Evolutionary conservation across 2,329 filamentous ascomycete species (phyloP).

Genomic region (Graphilbum ipis-grandicollis): DNA sequence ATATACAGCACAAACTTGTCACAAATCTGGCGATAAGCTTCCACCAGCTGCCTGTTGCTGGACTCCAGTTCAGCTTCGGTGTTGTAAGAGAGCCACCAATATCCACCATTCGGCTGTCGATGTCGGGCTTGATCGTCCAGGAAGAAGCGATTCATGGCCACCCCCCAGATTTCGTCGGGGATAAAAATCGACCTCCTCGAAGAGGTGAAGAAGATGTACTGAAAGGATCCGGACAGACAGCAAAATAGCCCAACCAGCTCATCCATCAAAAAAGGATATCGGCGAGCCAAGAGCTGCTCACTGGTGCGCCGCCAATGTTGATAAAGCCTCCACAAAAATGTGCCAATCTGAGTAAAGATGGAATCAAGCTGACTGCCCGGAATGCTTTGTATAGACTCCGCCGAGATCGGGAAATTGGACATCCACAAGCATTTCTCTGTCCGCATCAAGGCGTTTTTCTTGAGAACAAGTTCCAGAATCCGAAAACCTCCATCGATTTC

Average conservation of each 20-base stretch:
- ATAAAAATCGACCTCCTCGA: slow-evolving; percentile 12
- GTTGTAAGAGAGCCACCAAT: neutral
- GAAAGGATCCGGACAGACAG: slow-evolving; percentile 14
- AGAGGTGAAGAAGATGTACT: slow-evolving; percentile 15
- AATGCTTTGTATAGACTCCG: slow-evolving; percentile 1
- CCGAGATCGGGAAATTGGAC: slow-evolving; percentile 17
- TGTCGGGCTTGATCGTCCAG: slow-evolving; percentile 8
- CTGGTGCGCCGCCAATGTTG: slow-evolving; percentile 20
- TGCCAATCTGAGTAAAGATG: slow-evolving; percentile 18
- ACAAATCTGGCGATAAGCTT: neutral
- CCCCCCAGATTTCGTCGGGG: slow-evolving; percentile 7
- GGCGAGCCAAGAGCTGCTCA: slow-evolving; percentile 3
- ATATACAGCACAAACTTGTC: neutral
- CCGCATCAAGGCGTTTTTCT: slow-evolving; percentile 18
- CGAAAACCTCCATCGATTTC: slow-evolving; percentile 17
- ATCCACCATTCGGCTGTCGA: neutral
- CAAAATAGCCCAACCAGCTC: slow-evolving; percentile 15
- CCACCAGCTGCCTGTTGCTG: neutral
- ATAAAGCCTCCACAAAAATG: slow-evolving; percentile 26
- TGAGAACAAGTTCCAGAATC: slow-evolving; percentile 19
- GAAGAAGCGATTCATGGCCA: slow-evolving; percentile 13
- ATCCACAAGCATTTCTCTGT: slow-evolving; percentile 16
- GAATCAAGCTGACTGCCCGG: neutral
- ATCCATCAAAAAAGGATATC: slow-evolving; percentile 16
- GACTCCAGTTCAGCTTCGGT: neutral